Percentiles rank a stretch among this genome's conserved stretches.
Conservation (phyloP, 257 asterid genomes). For the Solanum acaule region DNA sequence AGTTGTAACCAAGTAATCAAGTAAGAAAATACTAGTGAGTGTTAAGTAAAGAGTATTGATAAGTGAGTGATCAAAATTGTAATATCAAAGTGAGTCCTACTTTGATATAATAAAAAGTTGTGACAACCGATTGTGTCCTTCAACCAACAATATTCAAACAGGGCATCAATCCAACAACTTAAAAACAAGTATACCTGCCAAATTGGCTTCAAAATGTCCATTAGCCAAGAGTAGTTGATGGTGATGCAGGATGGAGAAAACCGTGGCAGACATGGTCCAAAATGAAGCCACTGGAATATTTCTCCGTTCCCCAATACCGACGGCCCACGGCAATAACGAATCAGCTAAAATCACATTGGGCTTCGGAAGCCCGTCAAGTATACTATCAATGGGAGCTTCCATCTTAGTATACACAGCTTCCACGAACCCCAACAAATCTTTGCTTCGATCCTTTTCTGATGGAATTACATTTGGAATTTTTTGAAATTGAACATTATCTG, state of each 20-base stretch:
- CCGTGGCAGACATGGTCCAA: conserved; percentile 65
- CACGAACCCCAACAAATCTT: conserved; percentile 43
- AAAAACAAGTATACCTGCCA: conserved; percentile 24
- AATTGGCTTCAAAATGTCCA: conserved; percentile 30
- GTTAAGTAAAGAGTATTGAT: no score
- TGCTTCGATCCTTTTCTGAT: conserved; percentile 37
- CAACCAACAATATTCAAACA: no score
- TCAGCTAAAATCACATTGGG: conserved; percentile 32
- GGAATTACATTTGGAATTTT: neutral
- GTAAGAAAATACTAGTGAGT: no score
- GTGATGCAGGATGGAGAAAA: conserved; percentile 38
- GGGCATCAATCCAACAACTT: no score
- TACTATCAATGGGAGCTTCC: conserved; percentile 53
- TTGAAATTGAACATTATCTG: neutral
- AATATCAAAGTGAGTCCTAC: no score
- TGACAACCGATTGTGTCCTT: no score
- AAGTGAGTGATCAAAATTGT: no score
- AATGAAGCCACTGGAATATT: conserved; percentile 72
- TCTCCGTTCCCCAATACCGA: conserved; percentile 43
- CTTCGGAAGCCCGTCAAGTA: conserved; percentile 24
- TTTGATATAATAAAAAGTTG: no score
- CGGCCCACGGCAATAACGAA: conserved; percentile 43
- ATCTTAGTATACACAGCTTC: conserved; percentile 50
- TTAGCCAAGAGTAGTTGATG: conserved; percentile 28
- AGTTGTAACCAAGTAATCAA: no score